Conservation (phyloP, 2,329 filamentous ascomycete genomes). For the Colletotrichum tropicale region DNA sequence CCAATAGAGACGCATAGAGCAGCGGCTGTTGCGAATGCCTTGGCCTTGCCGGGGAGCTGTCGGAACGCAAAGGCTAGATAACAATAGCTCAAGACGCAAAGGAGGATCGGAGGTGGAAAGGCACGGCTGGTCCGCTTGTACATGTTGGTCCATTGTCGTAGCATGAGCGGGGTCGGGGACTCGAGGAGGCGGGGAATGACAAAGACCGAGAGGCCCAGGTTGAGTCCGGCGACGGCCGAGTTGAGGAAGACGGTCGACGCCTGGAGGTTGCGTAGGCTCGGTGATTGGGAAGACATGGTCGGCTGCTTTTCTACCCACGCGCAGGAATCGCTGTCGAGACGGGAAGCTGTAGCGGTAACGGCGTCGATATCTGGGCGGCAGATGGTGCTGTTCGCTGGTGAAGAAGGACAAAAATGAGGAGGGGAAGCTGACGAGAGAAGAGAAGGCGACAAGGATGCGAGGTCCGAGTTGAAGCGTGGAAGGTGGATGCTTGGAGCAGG, state of each 20-base stretch:
- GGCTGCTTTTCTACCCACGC: not conserved
- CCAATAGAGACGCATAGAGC: conserved; percentile 47
- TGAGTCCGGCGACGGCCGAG: conserved; percentile 44
- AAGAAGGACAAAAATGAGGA: not conserved
- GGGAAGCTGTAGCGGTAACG: not conserved
- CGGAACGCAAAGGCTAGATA: conserved; percentile 46
- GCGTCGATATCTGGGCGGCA: not conserved
- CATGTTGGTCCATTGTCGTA: conserved; percentile 56
- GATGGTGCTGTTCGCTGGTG: not conserved
- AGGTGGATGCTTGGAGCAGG: not conserved
- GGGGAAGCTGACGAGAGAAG: not conserved
- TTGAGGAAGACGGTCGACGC: conserved; percentile 55
- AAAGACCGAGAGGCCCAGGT: conserved; percentile 44
- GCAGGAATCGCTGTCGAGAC: not conserved
- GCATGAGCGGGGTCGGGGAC: conserved; percentile 58
- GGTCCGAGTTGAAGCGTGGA: not conserved
- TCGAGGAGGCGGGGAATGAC: conserved; percentile 58
- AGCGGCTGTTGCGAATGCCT: conserved; percentile 51
- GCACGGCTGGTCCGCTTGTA: conserved; percentile 42
- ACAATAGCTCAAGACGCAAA: conserved; percentile 45
- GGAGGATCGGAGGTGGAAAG: conserved; percentile 41
- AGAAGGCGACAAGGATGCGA: not conserved
- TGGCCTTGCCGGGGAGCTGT: conserved; percentile 32
- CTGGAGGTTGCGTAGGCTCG: conserved; percentile 48
- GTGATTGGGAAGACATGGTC: not conserved